Percentiles rank a stretch among this genome's conserved stretches.
phyloP scores from a whole-genome alignment of 2,329 filamentous ascomycete genomes.

The Metarhizium sp. region DNA sequence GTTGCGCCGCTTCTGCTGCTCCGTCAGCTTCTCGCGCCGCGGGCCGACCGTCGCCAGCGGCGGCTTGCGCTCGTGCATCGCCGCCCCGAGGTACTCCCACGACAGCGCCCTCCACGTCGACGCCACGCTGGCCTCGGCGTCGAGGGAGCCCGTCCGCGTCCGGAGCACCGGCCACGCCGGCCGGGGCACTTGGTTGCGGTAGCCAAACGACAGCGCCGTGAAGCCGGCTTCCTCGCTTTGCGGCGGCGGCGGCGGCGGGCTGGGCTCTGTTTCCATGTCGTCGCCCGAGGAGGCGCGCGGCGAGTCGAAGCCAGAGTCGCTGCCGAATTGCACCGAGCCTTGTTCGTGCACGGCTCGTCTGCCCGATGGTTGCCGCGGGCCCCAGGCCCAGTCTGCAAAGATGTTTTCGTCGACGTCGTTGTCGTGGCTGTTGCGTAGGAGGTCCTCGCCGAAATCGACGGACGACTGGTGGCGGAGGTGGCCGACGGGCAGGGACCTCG shows the following conservation, averaged over 20 bases:
- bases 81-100: neutral
- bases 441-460: slow-evolving; percentile 1
- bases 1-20: slow-evolving; percentile 2
- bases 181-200: too few relatives aligned
- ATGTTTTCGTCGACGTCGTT: neutral
- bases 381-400: slow-evolving; percentile 4
- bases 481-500: neutral
- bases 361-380: neutral
- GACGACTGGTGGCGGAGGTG: slow-evolving; percentile 1
- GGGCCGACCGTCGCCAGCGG: neutral
- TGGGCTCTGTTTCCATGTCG: neutral
- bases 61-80: neutral
- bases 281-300: neutral
- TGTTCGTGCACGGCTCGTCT: neutral
- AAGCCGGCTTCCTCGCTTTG: too few relatives aligned
- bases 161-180: neutral
- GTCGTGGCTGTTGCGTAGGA: slow-evolving; percentile 1
- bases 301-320: neutral
- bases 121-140: neutral
- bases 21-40: neutral
- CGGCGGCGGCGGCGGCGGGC: too few relatives aligned
- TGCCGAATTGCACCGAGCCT: neutral
- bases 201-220: too few relatives aligned
- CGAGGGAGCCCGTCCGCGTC: neutral
- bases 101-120: neutral